Evolutionary conservation across 2,329 filamentous ascomycete species (phyloP).

Genomic region (Aspergillus alliaceus): DNA sequence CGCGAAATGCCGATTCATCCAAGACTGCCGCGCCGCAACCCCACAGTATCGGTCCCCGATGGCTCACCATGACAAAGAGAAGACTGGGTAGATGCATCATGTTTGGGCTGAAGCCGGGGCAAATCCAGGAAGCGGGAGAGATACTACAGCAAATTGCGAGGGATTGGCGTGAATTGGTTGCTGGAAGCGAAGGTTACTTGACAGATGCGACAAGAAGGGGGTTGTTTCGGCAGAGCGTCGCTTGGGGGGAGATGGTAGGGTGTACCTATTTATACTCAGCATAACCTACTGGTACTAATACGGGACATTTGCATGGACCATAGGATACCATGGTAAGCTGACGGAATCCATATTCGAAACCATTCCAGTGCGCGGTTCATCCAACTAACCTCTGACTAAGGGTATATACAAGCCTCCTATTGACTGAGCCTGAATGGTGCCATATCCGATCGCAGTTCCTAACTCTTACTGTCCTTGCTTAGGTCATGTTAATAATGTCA

Average conservation of each 20-base stretch:
- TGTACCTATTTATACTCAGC: background rate
- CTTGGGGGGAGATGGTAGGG: slow-evolving; percentile 81
- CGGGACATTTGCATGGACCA: slow-evolving; percentile 7
- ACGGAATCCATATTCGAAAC: background rate
- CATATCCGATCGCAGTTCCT: background rate
- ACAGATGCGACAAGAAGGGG: slow-evolving; percentile 62
- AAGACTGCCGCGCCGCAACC: slow-evolving; percentile 19
- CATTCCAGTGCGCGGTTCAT: background rate
- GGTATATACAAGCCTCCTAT: slow-evolving; percentile 21
- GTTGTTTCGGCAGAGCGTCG: slow-evolving; percentile 65
- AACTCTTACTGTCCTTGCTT: slow-evolving; percentile 15
- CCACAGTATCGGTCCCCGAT: slow-evolving; percentile 54
- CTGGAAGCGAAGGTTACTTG: slow-evolving; percentile 74
- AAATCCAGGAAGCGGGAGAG: slow-evolving; percentile 57
- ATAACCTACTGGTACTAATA: slow-evolving; percentile 18
- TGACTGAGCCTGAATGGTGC: background rate
- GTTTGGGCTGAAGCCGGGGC: slow-evolving; percentile 65
- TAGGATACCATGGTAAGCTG: slow-evolving; percentile 49
- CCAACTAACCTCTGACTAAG: slow-evolving; percentile 15
- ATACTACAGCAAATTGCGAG: slow-evolving; percentile 61
- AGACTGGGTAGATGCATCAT: slow-evolving; percentile 73
- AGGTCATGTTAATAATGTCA: slow-evolving; percentile 85
- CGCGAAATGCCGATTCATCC: slow-evolving; percentile 14
- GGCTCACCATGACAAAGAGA: slow-evolving; percentile 67
- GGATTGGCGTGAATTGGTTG: slow-evolving; percentile 72